Conservation (phyloP, 305 asterid genomes). For the Rubia peregrina region DNA sequence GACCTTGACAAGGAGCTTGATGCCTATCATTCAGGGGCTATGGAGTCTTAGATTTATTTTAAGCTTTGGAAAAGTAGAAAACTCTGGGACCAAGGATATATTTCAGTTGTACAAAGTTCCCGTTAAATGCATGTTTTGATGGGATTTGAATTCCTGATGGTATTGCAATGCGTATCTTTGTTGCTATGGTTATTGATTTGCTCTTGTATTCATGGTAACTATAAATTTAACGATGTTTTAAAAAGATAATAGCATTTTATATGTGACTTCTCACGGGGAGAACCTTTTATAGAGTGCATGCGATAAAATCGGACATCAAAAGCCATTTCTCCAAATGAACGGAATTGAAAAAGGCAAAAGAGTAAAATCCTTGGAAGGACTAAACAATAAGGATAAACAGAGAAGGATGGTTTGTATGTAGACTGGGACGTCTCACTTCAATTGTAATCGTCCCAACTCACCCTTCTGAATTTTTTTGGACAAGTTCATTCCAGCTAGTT, state of each 20-base stretch:
- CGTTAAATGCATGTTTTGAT: constrained; percentile 3
- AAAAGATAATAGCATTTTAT: too few relatives aligned
- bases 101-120: constrained; percentile 10
- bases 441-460: constrained; percentile 37
- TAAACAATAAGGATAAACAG: too few relatives aligned
- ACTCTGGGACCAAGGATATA: background rate
- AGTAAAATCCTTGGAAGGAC: background rate
- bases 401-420: constrained; percentile 8
- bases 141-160: background rate
- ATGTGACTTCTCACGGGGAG: too few relatives aligned
- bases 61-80: background rate
- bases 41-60: constrained; percentile 39
- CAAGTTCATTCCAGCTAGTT: constrained; percentile 71
- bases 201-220: too few relatives aligned
- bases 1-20: constrained; percentile 91
- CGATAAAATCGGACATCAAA: too few relatives aligned
- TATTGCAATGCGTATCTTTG: background rate
- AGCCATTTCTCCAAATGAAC: background rate
- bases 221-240: too few relatives aligned
- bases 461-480: constrained; percentile 44
- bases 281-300: too few relatives aligned
- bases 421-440: constrained; percentile 36
- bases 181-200: too few relatives aligned
- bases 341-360: background rate
- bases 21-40: constrained; percentile 67